Conservation (phyloP, 805 yeast genomes). For the Candida manassasensis region DNA sequence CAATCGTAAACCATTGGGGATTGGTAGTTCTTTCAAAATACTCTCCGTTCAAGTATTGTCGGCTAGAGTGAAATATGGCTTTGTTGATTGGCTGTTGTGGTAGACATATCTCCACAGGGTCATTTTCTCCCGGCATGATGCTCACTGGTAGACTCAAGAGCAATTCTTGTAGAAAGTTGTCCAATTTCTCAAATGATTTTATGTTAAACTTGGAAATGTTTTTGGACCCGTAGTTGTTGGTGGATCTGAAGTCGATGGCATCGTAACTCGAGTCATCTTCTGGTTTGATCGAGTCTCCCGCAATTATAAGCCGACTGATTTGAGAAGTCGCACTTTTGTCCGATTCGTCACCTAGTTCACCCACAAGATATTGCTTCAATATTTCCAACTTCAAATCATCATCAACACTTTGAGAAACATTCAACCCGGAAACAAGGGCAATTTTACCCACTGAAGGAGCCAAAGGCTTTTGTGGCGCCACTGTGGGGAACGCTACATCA, state of each 20-base stretch:
- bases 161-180: conserved; percentile 52
- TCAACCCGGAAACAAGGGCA: conserved; percentile 76
- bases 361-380: conserved; percentile 65
- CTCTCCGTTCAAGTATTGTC: conserved; percentile 36
- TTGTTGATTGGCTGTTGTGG: conserved; percentile 92
- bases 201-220: conserved; percentile 48
- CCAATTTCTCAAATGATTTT: conserved; percentile 51
- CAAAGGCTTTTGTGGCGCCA: conserved; percentile 49
- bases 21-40: conserved; percentile 40
- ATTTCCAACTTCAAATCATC: conserved; percentile 48
- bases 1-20: conserved; percentile 64
- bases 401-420: conserved; percentile 43
- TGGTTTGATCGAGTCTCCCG: conserved; percentile 63
- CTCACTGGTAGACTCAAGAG: conserved; percentile 61
- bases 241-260: conserved; percentile 25
- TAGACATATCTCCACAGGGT: conserved; percentile 77
- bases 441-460: conserved; percentile 37
- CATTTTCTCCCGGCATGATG: conserved; percentile 79
- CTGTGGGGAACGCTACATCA: conserved; percentile 70
- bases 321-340: conserved; percentile 22
- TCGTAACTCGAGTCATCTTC: conserved; percentile 21
- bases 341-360: conserved; percentile 50
- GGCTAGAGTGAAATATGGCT: conserved; percentile 55
- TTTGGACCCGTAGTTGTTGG: conserved; percentile 47
- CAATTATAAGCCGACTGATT: conserved; percentile 54